Base-by-base conservation (phyloP, 768 basidiomycete genomes). In the Russula brevipes region DNA sequence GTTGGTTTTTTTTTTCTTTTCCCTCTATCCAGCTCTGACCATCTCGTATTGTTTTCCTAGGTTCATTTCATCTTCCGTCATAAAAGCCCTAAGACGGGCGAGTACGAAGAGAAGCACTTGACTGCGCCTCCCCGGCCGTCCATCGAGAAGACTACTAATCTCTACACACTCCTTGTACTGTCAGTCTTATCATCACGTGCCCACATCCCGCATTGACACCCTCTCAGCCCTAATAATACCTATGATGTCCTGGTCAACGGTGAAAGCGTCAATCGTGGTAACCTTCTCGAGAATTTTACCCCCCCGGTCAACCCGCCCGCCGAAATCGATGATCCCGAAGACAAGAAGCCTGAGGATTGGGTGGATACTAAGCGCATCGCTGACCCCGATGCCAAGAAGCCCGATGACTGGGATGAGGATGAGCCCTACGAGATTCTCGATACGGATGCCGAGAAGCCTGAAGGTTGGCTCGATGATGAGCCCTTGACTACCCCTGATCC, bases 61-160 rank as follows among this genome's bases (percentile, higher is more conserved):
- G 80, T 98, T 55, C 97, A 99, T 82, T 98, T 99, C 78, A 99
- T 99, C 78, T 96, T 99, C 92, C 91, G 94, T 70, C 90, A 98
- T 82, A 86, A 88, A 80, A 95, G 85, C 80, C 96, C 97, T 41
- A 82, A 89, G 70, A 92, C 89, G 50, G 92, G 92, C 69, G 93
- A 94, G 71, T 84, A 83, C 67, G 97, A 98, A 77, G 97, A 99
- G 85, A 98, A 99, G 77, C 97, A 99, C 77, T 86, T 98, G 64
- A 84, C 79, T 57, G 73, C 81, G 63, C 81, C 94, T 65, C 95
- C 94, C 63, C 82, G 81, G 61, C 96, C 96, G 52, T 79, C 86
- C 66, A 93, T 96, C 70, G 88, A 87, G 75, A 98, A 96, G 79
- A 79, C 85, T 59, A 91, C 94, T 68, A 93, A 94, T 73, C 82